Evolutionary conservation across 371 early-diverging fungal species (phyloP).

Genomic region (Fennellomyces sp.): DNA sequence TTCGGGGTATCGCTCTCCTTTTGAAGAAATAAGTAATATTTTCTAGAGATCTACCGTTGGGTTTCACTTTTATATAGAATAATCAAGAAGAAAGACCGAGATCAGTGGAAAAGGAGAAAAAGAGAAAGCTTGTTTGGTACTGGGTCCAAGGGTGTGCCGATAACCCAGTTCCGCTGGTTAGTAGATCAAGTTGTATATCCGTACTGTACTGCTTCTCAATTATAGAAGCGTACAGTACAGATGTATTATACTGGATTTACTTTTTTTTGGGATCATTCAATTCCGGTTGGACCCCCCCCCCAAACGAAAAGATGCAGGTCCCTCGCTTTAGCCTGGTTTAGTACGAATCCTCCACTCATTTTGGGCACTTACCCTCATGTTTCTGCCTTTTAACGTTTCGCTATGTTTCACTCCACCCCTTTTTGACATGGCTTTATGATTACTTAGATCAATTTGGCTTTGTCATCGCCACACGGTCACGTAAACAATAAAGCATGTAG

Average conservation of each 20-base stretch:
- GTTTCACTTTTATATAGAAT: neutral
- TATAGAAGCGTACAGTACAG: conserved; percentile 11
- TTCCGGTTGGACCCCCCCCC: neutral
- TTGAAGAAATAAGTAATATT: neutral
- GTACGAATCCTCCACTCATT: neutral
- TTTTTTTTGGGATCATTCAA: neutral
- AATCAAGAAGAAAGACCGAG: too few relatives aligned
- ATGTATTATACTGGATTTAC: conserved; percentile 7
- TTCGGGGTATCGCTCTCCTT: neutral
- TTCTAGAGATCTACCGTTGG: neutral
- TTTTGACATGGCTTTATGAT: too few relatives aligned
- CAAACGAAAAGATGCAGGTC: neutral
- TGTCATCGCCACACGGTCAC: too few relatives aligned
- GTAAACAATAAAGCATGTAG: too few relatives aligned
- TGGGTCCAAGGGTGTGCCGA: neutral
- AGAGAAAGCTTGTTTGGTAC: too few relatives aligned
- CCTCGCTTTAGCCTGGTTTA: conserved; percentile 1
- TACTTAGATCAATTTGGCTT: too few relatives aligned
- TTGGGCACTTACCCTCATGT: neutral
- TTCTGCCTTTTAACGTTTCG: neutral
- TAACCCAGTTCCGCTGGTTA: neutral
- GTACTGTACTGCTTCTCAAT: conserved; percentile 22
- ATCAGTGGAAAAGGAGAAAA: too few relatives aligned
- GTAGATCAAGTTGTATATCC: conserved; percentile 8
- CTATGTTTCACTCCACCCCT: neutral